phyloP scores from a whole-genome alignment of 306 rosid species.

The Quillaja saponaria region DNA sequence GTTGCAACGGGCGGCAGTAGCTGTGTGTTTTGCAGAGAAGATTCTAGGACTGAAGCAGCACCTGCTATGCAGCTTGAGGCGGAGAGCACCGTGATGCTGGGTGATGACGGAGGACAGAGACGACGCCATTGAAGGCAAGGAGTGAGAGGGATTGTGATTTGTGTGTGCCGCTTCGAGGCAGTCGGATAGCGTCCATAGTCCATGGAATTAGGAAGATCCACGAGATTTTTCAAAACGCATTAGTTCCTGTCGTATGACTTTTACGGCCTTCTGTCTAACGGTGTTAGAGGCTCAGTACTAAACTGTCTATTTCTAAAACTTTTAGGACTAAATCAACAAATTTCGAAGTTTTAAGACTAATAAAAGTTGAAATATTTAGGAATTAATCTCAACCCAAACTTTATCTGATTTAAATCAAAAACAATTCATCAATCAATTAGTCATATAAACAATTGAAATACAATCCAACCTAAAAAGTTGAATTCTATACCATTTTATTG shows the following conservation, averaged over 20 bases:
- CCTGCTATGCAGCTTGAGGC: conserved; percentile 46
- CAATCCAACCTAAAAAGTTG: no score
- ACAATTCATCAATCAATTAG: no score
- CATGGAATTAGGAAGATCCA: no score
- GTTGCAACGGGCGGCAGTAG: conserved; percentile 24
- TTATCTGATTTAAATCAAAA: no score
- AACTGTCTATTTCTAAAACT: background rate
- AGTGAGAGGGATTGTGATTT: background rate
- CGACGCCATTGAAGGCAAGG: conserved; percentile 44
- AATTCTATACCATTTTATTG: no score
- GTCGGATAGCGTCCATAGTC: conserved; percentile 34
- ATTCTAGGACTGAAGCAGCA: conserved; percentile 40
- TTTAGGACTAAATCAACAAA: no score
- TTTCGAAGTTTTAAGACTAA: no score
- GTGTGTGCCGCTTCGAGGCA: background rate
- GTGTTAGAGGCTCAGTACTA: background rate
- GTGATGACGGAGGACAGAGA: conserved; percentile 50
- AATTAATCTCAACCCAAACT: no score
- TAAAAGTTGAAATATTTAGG: no score
- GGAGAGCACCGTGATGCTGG: conserved; percentile 51
- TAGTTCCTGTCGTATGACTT: no score
- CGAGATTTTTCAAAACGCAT: no score
- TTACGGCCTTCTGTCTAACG: background rate
- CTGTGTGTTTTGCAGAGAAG: conserved; percentile 28
- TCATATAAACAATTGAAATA: no score